Evolutionary conservation across 2,329 filamentous ascomycete species (phyloP).

Genomic region (Aureobasidium subglaciale): DNA sequence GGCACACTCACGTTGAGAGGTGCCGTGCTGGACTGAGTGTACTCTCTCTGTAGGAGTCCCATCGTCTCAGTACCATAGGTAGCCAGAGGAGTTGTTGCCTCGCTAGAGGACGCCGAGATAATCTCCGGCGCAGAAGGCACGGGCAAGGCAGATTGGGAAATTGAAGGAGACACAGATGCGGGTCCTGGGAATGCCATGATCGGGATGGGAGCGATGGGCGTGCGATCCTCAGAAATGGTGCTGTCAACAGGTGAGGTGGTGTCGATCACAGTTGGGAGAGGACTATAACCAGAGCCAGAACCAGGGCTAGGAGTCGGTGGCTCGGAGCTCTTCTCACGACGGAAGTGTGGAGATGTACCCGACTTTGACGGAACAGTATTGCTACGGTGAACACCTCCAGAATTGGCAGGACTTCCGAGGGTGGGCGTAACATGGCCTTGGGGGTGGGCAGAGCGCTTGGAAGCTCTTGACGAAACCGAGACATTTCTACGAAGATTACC

Average conservation of each 20-base stretch:
- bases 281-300: constrained; percentile 11
- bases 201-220: constrained; percentile 27
- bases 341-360: constrained; percentile 62
- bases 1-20: constrained; percentile 17
- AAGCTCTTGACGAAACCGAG: constrained; percentile 85
- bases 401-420: constrained; percentile 21
- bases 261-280: constrained; percentile 12
- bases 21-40: constrained; percentile 15
- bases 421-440: constrained; percentile 61
- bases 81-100: constrained; percentile 30
- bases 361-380: constrained; percentile 94
- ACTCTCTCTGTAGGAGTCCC: constrained; percentile 26
- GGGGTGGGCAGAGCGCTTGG: constrained; percentile 63
- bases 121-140: constrained; percentile 29
- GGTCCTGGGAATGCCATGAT: constrained; percentile 25
- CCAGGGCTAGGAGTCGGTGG: constrained; percentile 41
- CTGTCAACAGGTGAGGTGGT: constrained; percentile 16
- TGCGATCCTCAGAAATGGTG: constrained; percentile 15
- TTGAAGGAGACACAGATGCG: constrained; percentile 20
- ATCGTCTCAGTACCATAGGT: constrained; percentile 23
- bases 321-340: constrained; percentile 43
- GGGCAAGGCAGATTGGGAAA: constrained; percentile 13
- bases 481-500: constrained; percentile 78
- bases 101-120: constrained; percentile 34
- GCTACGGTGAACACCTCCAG: constrained; percentile 55